Evolutionary conservation across 1,284 basidiomycete species (phyloP).

Genomic region (Puccinia horiana): DNA sequence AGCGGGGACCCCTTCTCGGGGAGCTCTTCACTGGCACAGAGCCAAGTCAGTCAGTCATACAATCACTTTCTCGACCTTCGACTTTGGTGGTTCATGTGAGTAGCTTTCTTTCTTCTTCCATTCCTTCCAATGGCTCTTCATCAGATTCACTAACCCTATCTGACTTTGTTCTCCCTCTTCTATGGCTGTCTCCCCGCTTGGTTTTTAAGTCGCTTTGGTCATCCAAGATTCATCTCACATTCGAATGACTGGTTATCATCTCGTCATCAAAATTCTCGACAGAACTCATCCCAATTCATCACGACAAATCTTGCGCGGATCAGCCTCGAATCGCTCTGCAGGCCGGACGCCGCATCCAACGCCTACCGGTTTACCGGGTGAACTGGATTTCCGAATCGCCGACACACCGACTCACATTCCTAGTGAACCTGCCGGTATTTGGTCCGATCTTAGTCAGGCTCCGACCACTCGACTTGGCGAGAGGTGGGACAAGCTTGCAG

Average conservation of each 20-base stretch:
- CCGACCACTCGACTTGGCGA: constrained; percentile 41
- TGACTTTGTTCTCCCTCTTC: background rate
- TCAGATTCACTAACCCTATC: too few relatives aligned
- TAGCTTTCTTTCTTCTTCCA: too few relatives aligned
- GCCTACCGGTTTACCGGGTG: constrained; percentile 39
- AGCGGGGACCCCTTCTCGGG: too few relatives aligned
- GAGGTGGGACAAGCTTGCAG: constrained; percentile 40
- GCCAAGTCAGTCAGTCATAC: too few relatives aligned
- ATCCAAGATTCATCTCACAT: background rate
- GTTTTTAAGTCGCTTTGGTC: background rate
- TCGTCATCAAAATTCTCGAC: constrained; percentile 41
- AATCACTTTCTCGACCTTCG: too few relatives aligned
- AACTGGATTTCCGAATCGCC: constrained; percentile 44
- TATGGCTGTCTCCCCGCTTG: background rate
- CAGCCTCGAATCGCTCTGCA: constrained; percentile 34
- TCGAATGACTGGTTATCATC: constrained; percentile 48
- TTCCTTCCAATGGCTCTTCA: too few relatives aligned
- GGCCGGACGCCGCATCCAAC: constrained; percentile 45
- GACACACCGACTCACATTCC: constrained; percentile 34
- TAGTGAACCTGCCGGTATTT: constrained; percentile 32
- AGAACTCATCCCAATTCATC: constrained; percentile 36
- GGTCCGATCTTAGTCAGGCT: constrained; percentile 41
- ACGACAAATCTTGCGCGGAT: constrained; percentile 37
- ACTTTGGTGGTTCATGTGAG: too few relatives aligned
- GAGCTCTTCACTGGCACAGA: too few relatives aligned